Evolutionary conservation across 192 early-diverging fungal genomes (phyloP), one percentile per base, ranked within the genome.

Genomic region (Phycomyces nitens): DNA sequence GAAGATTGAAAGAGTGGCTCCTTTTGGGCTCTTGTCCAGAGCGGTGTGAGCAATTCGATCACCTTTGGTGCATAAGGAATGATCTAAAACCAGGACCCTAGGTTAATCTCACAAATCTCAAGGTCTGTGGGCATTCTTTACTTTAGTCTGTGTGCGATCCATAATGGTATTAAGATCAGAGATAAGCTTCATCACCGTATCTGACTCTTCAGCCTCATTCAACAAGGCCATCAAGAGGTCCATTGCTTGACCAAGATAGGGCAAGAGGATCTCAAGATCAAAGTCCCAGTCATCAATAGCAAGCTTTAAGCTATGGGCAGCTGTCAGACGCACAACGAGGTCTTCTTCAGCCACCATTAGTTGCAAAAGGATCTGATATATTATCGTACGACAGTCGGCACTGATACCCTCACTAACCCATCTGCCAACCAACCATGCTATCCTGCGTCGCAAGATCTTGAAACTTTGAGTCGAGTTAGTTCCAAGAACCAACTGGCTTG

Each of bases 241-340:
- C 38, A 95, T 76, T 34, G 81, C 72, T 8, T 62, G 76, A 29
- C 84, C 83, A 40, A 93, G 62, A 69, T 82, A 94, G 1, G 88
- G 86, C 23, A 73, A 60, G 60, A 94, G 94, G 22, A 75, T 72
- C 0, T 71, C 70, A 7, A 85, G 65, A 23, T 91, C 89, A 78
- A 95, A 95, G 59, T 94, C 92, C 90, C 90, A 93, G 63, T 96
- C 93, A 56, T 93, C 92, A 24, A 97, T 76, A 40, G 88, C 86
- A 26, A 60, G 65, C 47, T 78, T 64, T 3, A 96, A 69, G 38
- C 84, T 85, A 6, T 82, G 70, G 14, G 88, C 81, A 12, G 94
- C 86, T 14, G 89, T 85, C 43, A 96, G 79, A 3, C 92, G 86
- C 40, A 96, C 92, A 41, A 91, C 85, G 67, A 93, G 66, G 27